phyloP scores from a whole-genome alignment of 768 basidiomycete genomes.

The Amanita inopinata region DNA sequence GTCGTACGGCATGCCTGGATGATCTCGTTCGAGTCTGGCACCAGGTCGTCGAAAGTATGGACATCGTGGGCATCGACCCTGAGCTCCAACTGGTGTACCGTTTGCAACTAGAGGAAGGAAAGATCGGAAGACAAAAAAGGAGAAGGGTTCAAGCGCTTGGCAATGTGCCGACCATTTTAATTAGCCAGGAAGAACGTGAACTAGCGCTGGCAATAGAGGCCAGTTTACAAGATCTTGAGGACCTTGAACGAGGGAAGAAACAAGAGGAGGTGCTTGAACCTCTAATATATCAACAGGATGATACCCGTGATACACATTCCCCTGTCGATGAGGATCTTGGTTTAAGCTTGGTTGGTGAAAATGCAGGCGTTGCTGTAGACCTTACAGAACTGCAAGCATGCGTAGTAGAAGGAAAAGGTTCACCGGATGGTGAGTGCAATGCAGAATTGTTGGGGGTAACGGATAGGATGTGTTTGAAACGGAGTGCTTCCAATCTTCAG shows the following conservation, averaged over 20 bases:
- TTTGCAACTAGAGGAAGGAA: conserved; percentile 19
- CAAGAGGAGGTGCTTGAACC: conserved; percentile 5
- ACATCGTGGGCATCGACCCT: conserved; percentile 26
- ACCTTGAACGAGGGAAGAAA: conserved; percentile 2
- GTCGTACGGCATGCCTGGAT: conserved; percentile 24
- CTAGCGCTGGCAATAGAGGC: conserved; percentile 36
- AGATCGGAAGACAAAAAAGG: conserved; percentile 14
- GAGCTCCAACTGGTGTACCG: conserved; percentile 46
- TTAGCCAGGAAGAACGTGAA: conserved; percentile 29
- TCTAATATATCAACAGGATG: background rate
- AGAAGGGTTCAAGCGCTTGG: background rate
- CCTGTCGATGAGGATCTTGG: too few species aligned
- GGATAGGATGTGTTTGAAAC: too few species aligned
- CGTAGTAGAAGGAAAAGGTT: too few species aligned
- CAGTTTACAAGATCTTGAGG: conserved; percentile 25
- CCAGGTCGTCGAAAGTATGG: conserved; percentile 18
- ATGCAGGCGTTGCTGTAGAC: too few species aligned
- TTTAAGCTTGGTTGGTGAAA: too few species aligned
- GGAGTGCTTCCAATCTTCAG: too few species aligned
- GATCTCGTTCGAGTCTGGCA: conserved; percentile 27
- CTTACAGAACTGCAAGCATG: too few species aligned
- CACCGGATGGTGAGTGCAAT: conserved; percentile 1
- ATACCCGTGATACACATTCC: too few species aligned
- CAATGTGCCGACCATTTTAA: background rate
- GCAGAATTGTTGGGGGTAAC: too few species aligned